Percentiles rank a stretch among this genome's conserved stretches.
phyloP scores from a whole-genome alignment of 2,329 filamentous ascomycete genomes.

The Trichophaea hybrida region DNA sequence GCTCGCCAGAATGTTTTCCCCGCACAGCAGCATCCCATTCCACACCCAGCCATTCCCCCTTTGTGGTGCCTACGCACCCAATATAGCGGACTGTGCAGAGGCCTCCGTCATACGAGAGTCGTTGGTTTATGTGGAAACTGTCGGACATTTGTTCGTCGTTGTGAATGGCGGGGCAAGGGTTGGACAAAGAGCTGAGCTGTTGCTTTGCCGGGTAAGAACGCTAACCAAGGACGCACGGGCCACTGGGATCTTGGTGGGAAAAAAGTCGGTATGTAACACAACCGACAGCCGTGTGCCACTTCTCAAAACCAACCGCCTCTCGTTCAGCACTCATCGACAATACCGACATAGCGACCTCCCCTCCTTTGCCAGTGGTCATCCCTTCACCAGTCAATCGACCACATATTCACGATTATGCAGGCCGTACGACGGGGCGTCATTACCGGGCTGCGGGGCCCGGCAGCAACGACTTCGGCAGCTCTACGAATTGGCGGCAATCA shows the following conservation, averaged over 20 bases:
- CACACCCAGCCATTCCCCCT: constrained; percentile 75
- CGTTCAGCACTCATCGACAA: background rate
- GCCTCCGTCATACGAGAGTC: constrained; percentile 62
- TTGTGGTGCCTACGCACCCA: constrained; percentile 60
- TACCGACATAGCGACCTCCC: background rate
- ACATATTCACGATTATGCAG: constrained; percentile 7
- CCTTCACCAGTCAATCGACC: too few relatives aligned
- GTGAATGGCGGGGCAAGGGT: constrained; percentile 8
- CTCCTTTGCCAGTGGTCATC: background rate
- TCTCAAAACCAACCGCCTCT: background rate
- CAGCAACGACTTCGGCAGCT: constrained; percentile 7
- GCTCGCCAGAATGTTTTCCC: constrained; percentile 80
- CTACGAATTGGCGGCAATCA: constrained; percentile 20
- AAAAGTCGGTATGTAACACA: background rate
- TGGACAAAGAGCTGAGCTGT: background rate
- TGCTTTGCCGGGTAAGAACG: constrained; percentile 9
- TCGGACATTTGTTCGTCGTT: constrained; percentile 26
- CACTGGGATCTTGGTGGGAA: background rate
- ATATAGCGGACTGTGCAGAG: constrained; percentile 75
- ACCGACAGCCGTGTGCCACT: background rate
- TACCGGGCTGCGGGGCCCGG: constrained; percentile 6
- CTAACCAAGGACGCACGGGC: background rate
- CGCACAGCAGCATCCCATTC: constrained; percentile 85
- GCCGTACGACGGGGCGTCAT: constrained; percentile 11
- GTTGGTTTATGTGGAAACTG: constrained; percentile 47